phyloP scores from a whole-genome alignment of 192 early-diverging fungal genomes.

The Coemansia sp. region DNA sequence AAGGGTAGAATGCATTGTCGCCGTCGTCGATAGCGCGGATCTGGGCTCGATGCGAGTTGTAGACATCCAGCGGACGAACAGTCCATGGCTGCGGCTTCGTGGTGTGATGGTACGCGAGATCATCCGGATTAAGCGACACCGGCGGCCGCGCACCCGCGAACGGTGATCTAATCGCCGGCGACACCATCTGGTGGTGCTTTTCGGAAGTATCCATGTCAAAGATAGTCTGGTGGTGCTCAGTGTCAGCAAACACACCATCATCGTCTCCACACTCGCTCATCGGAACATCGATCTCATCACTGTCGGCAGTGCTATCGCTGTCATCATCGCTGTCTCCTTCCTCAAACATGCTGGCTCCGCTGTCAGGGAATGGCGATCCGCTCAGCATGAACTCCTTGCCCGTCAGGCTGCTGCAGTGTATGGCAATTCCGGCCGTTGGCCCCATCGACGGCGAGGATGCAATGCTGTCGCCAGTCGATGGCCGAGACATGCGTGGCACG shows the following conservation, averaged over 20 bases:
- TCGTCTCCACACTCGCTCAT: not conserved
- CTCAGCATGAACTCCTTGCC: not conserved
- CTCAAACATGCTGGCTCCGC: constrained; percentile 4
- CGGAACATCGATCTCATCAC: constrained; percentile 7
- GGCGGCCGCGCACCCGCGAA: not conserved
- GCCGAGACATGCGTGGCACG: constrained; percentile 8
- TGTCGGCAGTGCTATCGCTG: not conserved
- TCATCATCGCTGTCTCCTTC: not conserved
- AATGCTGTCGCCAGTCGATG: constrained; percentile 1
- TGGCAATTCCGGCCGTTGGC: constrained; percentile 9
- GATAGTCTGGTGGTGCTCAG: constrained; percentile 15
- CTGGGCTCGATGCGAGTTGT: constrained; percentile 41
- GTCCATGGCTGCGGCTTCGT: constrained; percentile 46
- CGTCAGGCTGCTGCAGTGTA: not conserved
- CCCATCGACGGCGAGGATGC: not conserved
- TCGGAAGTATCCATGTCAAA: constrained; percentile 53
- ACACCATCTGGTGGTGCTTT: constrained; percentile 6
- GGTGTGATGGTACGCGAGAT: constrained; percentile 22
- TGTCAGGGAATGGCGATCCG: constrained; percentile 13
- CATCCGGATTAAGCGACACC: constrained; percentile 15
- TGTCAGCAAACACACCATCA: constrained; percentile 1
- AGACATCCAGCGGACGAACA: constrained; percentile 31
- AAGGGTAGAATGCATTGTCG: constrained; percentile 48
- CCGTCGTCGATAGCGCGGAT: constrained; percentile 50
- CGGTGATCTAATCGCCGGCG: constrained; percentile 3